Evolutionary conservation across 176 grass and related monocot genomes (phyloP).

Genomic region (Aegilops longissima): DNA sequence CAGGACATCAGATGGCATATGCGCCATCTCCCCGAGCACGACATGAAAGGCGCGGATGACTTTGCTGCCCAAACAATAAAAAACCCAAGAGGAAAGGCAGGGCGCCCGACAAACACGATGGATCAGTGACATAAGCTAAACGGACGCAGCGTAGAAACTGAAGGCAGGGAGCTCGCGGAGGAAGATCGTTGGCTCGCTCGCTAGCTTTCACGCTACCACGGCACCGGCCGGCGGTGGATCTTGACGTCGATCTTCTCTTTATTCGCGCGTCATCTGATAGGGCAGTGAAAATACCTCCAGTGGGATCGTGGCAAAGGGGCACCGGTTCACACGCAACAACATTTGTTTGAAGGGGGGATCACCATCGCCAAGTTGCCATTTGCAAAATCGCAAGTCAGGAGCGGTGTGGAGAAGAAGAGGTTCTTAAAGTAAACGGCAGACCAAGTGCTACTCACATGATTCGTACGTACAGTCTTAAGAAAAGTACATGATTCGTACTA

Average conservation of each 20-base stretch:
- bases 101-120: neutral
- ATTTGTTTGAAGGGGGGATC: neutral
- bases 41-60: neutral
- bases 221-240: too few relatives aligned
- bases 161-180: too few relatives aligned
- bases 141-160: neutral
- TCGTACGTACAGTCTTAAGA: too few relatives aligned
- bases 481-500: too few relatives aligned
- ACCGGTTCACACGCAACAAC: conserved; percentile 25
- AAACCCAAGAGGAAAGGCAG: neutral
- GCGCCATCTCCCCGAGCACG: neutral
- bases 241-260: too few relatives aligned
- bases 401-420: neutral
- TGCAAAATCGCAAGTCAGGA: neutral
- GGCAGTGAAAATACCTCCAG: neutral
- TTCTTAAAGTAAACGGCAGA: too few relatives aligned
- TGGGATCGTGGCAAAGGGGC: conserved; percentile 25
- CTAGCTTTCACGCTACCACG: too few relatives aligned
- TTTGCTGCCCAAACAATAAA: neutral
- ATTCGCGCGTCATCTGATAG: too few relatives aligned
- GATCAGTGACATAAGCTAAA: neutral
- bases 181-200: too few relatives aligned
- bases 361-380: neutral
- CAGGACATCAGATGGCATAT: neutral
- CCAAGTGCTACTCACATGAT: too few relatives aligned